Base-by-base conservation (phyloP, 2,329 filamentous ascomycete genomes). In the Pseudogymnoascus sp. region DNA sequence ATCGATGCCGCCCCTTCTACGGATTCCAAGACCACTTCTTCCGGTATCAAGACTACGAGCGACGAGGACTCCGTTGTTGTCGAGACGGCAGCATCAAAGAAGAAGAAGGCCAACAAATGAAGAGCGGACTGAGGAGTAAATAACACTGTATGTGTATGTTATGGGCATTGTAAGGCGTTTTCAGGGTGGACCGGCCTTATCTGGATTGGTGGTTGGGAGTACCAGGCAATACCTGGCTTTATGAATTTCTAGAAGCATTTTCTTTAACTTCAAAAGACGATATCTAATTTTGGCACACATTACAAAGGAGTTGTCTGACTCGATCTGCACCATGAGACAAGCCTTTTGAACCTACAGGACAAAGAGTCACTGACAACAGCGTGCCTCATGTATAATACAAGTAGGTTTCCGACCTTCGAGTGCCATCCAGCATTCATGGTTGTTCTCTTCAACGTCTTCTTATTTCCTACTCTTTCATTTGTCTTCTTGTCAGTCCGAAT, bases 1-100 rank as follows among this genome's bases (percentile, higher is more conserved):
- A 79, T 96, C 57, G 88, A 92, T 61, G 82, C 82, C 25, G 84
- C 80, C 59, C 75, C 81, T 65, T 80, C 82, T 63, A 76, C 79
- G 67, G 74, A 71, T 50, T 74, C 77, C 12, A 73, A 73, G 69
- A 66, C 73, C 64, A 65, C 70, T 65, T 71, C 72, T 50, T 66
- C 68, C 4, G 68, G 74, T 20, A 71, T 74, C 66, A 75, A 77
- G 60, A 67, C 71, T 59, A 74, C 72, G 39, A 87, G 86, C 71
- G 85, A 88, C 70, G 88, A 91, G 63, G 88, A 92, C 71, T 84
- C 85, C 16, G 89, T 96, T 22, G 76, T 95, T 65, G 90, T 96
- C 57, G 89, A 94, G 69, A 64, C n/a, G 71, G 74, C 59, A 72
- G 72, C 63, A 72, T 73, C 50, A 81, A 84, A 77, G 47, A 85